Evolutionary conservation across 225 moss, liverwort and hornwort species (phyloP), one percentile per base, ranked within the genome.

Genomic region (Bryum argenteum): DNA sequence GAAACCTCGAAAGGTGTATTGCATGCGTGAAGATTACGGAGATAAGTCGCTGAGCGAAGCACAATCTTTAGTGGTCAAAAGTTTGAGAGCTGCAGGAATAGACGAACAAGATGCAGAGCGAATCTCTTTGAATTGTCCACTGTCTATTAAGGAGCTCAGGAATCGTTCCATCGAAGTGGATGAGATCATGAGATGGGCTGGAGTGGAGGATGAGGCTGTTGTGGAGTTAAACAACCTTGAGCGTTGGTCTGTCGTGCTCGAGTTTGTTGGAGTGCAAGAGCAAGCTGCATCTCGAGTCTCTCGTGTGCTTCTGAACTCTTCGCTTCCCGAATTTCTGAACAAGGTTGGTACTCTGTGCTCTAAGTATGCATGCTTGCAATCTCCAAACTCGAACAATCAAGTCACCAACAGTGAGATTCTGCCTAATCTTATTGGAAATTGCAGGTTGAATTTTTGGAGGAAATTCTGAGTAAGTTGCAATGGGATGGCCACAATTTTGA

Each of bases 251-350:
- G 92, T 79, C 8, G 76, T 90, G 17, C 82, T 97, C 22, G 97
- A 97, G 80, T 88, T 82, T 79, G 75, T 92, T 66, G 97, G 94
- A 81, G 89, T 97, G 78, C 77, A 71, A 63, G 69, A 80, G 66
- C 83, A 89, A 73, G 83, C 83, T 68, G 67, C 84, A 19, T 54
- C 82, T 58, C 87, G 84, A 53, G 66, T 91, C 56, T 89, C 91
- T 47, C 79, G 59, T 76, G 79, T 85, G 53, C 81, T 98, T 16
- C 82, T 78, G 39, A 71, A 79, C 53, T 90, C 90, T 58, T 84
- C 85, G 51, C 81, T 88, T 58, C 77, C 88, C 80, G 92, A 88
- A 9, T 84, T 98, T 61, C 71, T 89, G 75, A 80, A 70, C 61
- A 98, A 98, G 97, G 97, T 98, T 37, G 50, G 77, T 51, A 39